phyloP scores from a whole-genome alignment of 768 basidiomycete species.

The Agaricus bisporus region DNA sequence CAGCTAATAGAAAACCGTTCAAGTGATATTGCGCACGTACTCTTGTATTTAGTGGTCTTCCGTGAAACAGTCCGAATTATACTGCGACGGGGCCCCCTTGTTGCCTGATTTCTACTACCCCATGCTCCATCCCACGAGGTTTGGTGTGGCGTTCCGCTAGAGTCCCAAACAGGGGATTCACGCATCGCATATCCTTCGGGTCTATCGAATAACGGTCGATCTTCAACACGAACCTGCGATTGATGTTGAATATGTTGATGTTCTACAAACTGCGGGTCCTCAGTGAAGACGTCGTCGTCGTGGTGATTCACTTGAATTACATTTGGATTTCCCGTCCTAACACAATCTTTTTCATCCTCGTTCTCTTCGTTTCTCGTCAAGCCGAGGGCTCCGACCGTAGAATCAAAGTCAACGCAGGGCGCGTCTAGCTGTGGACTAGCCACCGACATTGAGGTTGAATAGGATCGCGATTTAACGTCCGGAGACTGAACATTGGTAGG shows the following conservation, averaged over 20 bases:
- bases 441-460: not conserved
- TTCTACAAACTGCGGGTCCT: slow-evolving; percentile 35
- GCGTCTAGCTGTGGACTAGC: not conserved
- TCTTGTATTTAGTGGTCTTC: slow-evolving; percentile 35
- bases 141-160: not conserved
- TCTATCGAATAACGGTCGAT: no score
- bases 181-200: not conserved
- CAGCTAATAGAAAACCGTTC: not conserved
- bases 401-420: not conserved
- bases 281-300: slow-evolving; percentile 29
- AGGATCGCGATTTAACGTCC: slow-evolving; percentile 6
- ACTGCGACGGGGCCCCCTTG: slow-evolving; percentile 12
- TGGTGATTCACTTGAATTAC: slow-evolving; percentile 11
- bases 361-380: not conserved
- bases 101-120: not conserved
- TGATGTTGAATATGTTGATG: slow-evolving; percentile 31
- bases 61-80: slow-evolving; percentile 22
- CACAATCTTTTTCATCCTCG: not conserved
- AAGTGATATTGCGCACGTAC: slow-evolving; percentile 21
- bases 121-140: not conserved
- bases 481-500: slow-evolving; percentile 4
- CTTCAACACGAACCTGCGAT: slow-evolving; percentile 24
- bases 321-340: slow-evolving; percentile 1
- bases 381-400: not conserved
- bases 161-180: not conserved